Conservation (phyloP, 768 basidiomycete genomes). For the Lyophyllum atratum region DNA sequence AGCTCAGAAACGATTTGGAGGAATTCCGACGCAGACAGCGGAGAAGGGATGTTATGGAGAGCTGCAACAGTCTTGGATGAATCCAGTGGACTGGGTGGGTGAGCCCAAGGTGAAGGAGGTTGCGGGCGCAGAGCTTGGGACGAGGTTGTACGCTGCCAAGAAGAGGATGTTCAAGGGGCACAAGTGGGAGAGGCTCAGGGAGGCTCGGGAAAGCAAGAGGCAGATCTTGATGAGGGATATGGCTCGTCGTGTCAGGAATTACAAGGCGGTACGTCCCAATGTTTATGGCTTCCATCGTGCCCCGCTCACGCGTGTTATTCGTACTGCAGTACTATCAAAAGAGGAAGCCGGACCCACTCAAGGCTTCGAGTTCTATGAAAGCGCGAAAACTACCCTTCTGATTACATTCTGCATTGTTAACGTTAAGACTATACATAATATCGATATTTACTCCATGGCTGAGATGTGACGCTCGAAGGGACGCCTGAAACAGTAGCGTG, state of each 20-base stretch:
- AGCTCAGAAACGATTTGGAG: constrained; percentile 10
- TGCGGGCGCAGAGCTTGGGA: constrained; percentile 56
- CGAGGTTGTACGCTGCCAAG: constrained; percentile 71
- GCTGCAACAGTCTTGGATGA: constrained; percentile 28
- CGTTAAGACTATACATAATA: neutral
- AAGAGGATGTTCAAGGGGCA: constrained; percentile 95
- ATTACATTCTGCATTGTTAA: neutral
- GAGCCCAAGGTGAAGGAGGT: constrained; percentile 42
- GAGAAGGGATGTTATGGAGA: constrained; percentile 5
- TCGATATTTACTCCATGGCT: neutral
- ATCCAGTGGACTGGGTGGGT: constrained; percentile 45
- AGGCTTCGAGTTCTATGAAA: constrained; percentile 47
- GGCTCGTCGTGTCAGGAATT: constrained; percentile 63
- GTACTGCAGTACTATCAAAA: constrained; percentile 45
- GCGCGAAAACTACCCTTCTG: constrained; percentile 66
- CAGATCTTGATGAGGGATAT: constrained; percentile 68
- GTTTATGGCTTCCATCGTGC: neutral
- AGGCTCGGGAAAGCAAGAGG: constrained; percentile 47
- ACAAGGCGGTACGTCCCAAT: constrained; percentile 56
- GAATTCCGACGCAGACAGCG: constrained; percentile 2
- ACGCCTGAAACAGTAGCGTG: no score
- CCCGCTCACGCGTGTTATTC: constrained; percentile 6
- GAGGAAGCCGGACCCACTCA: constrained; percentile 61
- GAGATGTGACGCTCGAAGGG: neutral
- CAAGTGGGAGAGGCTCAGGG: constrained; percentile 71